phyloP scores from a whole-genome alignment of 495 filamentous ascomycete genomes.

The Tuber indicum region DNA sequence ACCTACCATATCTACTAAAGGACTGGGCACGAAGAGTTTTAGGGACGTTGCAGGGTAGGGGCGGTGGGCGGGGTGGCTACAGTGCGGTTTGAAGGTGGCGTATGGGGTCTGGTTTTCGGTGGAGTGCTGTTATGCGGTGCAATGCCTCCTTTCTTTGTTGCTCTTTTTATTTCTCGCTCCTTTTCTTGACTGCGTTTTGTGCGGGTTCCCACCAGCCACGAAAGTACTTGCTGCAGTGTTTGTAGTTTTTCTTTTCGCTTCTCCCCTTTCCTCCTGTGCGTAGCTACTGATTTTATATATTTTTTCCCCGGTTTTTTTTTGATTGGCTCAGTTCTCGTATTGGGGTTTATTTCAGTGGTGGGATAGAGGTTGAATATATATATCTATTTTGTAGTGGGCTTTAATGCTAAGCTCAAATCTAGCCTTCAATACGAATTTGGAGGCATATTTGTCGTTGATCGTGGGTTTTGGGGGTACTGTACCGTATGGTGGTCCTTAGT shows the following conservation, averaged over 20 bases:
- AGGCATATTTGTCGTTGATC: background rate
- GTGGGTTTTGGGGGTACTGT: background rate
- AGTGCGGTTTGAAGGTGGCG: constrained; percentile 64
- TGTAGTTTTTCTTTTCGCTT: background rate
- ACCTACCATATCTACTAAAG: constrained; percentile 84
- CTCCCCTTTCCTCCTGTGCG: background rate
- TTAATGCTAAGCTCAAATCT: background rate
- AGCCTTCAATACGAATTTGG: background rate
- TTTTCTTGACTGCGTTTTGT: background rate
- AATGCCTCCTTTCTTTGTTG: background rate
- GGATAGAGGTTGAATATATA: constrained; percentile 1
- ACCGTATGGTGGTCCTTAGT: background rate
- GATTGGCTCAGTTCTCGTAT: background rate
- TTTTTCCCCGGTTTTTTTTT: background rate
- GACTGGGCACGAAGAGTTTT: constrained; percentile 74
- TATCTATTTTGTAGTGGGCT: background rate
- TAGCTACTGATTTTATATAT: background rate
- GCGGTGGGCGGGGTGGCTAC: constrained; percentile 77
- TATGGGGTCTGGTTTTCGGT: background rate
- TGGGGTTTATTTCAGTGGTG: background rate
- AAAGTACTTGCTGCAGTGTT: background rate
- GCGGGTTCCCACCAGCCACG: background rate
- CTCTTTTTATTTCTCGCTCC: background rate
- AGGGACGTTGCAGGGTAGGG: constrained; percentile 73
- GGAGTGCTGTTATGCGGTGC: background rate